Base-by-base conservation (phyloP, 2,329 filamentous ascomycete species). In the Zasmidium citrigriseum region DNA sequence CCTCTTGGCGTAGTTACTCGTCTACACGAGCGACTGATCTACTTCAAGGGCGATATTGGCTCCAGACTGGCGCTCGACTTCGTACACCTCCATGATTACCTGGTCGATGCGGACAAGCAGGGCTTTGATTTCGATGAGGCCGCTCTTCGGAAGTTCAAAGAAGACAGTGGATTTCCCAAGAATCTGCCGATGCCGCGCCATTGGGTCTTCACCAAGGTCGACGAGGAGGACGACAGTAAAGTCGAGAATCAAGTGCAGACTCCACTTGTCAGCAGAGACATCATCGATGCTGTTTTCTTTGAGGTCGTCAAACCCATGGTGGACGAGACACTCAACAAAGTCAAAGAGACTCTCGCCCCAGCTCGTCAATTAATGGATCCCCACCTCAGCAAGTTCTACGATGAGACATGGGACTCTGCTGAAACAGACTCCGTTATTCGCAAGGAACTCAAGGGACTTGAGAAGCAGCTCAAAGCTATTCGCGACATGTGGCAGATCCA, bases 1-100 rank as follows among this genome's bases (percentile, higher is more conserved):
- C 84, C 83, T 25, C 78, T 93, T 2, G 89, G 90, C 0, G 75
- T 76, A 0, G 86, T 83, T 55, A 93, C 89, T 0, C 80, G 77
- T 3, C 85, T 81, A 69, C 88, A 89, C 60, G 86, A 90, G 52
- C 78, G 75, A 3, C 72, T 87, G 0, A 85, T 83, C 29, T 91
- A 92, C 60, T 18, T 27, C 1, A 68, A 75, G 23, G 54, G 52
- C 2, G 34, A 38, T 4, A 56, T 70, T 9, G 48, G 52, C 16
- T 64, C 65, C 1, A 3, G 38, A 14, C 20, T 48, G 22, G 62
- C 63, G 0, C 22, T 52, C 10, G 4, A 45, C 11, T 54, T 79
- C 0, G 72, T 69, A 27, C 72, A 77, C 44, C 63, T 80, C 5
- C 78, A 81, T 53, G 78, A 81, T 51, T 70, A 76, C 2, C 66